These are phyloP conservation scores for Tetradesmus obliquus DNA, from an alignment of 139 green algal species.

Conservation along the genomic window DNA sequence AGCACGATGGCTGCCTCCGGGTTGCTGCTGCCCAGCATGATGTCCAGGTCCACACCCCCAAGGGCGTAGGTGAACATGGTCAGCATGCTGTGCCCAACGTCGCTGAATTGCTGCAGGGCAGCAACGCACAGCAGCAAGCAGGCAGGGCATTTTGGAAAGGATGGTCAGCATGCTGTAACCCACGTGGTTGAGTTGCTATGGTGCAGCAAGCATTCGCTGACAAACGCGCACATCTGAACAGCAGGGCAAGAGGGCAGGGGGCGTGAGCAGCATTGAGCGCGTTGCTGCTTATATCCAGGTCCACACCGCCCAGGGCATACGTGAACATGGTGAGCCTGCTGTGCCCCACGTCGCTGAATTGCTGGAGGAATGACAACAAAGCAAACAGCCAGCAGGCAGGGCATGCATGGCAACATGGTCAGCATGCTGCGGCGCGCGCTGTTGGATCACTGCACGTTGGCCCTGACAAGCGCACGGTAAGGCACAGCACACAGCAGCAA, in stretches of 20 bases:
- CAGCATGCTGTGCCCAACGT: conserved; percentile 42
- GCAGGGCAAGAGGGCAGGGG: too few species aligned
- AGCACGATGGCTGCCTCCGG: conserved; percentile 35
- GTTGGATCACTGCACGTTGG: too few species aligned
- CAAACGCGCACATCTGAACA: too few species aligned
- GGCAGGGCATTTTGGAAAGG: not conserved
- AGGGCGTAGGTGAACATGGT: conserved; percentile 49
- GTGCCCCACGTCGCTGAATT: not conserved
- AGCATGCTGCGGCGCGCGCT: not conserved
- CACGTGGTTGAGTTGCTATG: too few species aligned
- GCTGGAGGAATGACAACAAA: not conserved
- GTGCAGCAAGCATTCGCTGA: too few species aligned
- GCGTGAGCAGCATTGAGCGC: too few species aligned
- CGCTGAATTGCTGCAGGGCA: conserved; percentile 45
- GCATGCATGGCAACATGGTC: not conserved
- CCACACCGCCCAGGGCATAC: too few species aligned
- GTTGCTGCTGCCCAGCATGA: conserved; percentile 46
- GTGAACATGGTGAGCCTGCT: too few species aligned
- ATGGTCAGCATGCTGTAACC: too few species aligned
- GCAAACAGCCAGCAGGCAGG: not conserved
- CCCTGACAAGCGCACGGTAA: too few species aligned
- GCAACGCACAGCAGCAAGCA: not conserved
- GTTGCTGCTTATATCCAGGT: conserved; percentile 9
- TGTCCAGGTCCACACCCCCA: conserved; percentile 31
- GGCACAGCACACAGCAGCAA: too few species aligned